These are phyloP conservation scores for Crotalaria pallida DNA, from an alignment of 306 rosid species.

Conservation along the genomic window DNA sequence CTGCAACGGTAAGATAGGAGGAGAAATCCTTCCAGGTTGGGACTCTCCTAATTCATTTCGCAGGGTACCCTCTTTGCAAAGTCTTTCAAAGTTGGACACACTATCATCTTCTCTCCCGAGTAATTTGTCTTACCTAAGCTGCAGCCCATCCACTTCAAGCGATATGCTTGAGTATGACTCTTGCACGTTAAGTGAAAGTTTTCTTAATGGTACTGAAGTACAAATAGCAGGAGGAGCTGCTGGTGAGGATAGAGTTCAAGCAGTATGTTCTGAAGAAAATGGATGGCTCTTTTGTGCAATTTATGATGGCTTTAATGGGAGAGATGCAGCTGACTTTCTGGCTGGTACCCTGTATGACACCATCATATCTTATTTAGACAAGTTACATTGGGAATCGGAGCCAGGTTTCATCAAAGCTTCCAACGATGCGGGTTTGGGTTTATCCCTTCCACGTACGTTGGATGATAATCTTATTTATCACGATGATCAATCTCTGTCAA, in stretches of 20 bases:
- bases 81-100: slow-evolving; percentile 66
- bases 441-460: slow-evolving; percentile 30
- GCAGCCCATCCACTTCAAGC: slow-evolving; percentile 71
- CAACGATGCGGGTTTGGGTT: slow-evolving; percentile 24
- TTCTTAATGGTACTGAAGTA: slow-evolving; percentile 69
- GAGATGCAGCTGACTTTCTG: slow-evolving; percentile 98
- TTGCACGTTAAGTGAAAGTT: slow-evolving; percentile 51
- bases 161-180: slow-evolving; percentile 62
- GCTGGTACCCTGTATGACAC: slow-evolving; percentile 94
- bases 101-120: slow-evolving; percentile 78
- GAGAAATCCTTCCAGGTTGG: slow-evolving; percentile 89
- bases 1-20: slow-evolving; percentile 89
- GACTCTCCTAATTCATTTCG: slow-evolving; percentile 95
- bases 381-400: slow-evolving; percentile 53
- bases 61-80: slow-evolving; percentile 72
- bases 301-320: slow-evolving; percentile 94
- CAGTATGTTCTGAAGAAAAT: slow-evolving; percentile 95
- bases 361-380: slow-evolving; percentile 54
- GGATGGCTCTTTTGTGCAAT: slow-evolving; percentile 98
- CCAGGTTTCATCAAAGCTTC: slow-evolving; percentile 31
- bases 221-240: slow-evolving; percentile 99
- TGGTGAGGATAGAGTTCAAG: slow-evolving; percentile 99
- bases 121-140: slow-evolving; percentile 73
- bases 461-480: slow-evolving; percentile 22
- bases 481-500: slow-evolving; percentile 23